These are phyloP conservation scores for Pelargonium citronellum DNA, from an alignment of 441 rosid species.

Conservation along the genomic window DNA sequence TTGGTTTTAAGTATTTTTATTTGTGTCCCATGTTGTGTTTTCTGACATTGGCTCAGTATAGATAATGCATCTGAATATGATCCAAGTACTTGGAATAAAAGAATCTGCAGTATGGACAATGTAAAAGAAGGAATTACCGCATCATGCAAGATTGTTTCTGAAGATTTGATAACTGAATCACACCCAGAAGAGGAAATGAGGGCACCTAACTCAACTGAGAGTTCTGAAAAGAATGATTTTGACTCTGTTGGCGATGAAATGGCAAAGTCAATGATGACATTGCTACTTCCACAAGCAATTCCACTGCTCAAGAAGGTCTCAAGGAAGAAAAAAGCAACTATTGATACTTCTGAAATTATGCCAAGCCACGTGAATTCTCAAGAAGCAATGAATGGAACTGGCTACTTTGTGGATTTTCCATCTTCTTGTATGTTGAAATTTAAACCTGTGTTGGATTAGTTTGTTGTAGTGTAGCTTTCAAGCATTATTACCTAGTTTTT, in stretches of 20 bases:
- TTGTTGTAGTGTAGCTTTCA: constrained; percentile 4
- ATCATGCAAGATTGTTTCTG: constrained; percentile 29
- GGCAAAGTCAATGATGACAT: constrained; percentile 66
- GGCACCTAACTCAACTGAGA: constrained; percentile 32
- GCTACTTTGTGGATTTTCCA: constrained; percentile 26
- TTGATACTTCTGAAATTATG: constrained; percentile 23
- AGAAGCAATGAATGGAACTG: constrained; percentile 27
- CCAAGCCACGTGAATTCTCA: constrained; percentile 19
- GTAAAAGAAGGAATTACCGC: constrained; percentile 32
- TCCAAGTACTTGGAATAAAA: constrained; percentile 22
- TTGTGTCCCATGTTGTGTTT: constrained; percentile 13
- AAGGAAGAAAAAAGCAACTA: constrained; percentile 35
- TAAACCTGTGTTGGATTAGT: constrained; percentile 15
- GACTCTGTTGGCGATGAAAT: constrained; percentile 55
- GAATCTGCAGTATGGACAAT: constrained; percentile 5
- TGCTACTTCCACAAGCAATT: constrained; percentile 86
- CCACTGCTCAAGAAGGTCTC: constrained; percentile 58
- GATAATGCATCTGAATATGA: constrained; percentile 34
- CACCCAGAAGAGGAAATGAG: constrained; percentile 36
- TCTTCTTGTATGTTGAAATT: constrained; percentile 28
- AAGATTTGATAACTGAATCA: constrained; percentile 35
- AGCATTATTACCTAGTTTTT: constrained; percentile 1
- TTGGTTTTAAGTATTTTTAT: not conserved
- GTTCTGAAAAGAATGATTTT: constrained; percentile 40
- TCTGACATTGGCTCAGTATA: constrained; percentile 26